Conservation (phyloP, 805 yeast species). For the Candida nonsorbophila region DNA sequence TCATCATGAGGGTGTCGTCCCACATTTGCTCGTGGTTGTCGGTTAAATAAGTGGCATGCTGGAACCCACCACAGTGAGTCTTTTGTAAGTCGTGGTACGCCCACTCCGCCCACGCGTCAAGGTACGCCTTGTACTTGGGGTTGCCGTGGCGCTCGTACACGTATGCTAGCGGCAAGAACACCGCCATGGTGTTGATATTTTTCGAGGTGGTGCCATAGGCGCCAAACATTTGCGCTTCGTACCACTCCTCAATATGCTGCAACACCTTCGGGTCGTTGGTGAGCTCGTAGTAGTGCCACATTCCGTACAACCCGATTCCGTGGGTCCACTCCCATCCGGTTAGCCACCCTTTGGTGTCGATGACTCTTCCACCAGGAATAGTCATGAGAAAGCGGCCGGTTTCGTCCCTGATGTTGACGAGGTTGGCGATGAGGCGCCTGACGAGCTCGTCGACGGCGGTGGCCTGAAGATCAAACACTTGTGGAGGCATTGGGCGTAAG, state of each 20-base stretch:
- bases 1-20: slow-evolving; percentile 31
- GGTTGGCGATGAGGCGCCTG: slow-evolving; percentile 15
- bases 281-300: slow-evolving; percentile 28
- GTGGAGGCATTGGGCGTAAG: slow-evolving; percentile 14
- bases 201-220: slow-evolving; percentile 26
- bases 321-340: slow-evolving; percentile 39
- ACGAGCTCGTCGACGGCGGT: slow-evolving; percentile 10
- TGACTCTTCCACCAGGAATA: slow-evolving; percentile 25
- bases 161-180: slow-evolving; percentile 24
- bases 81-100: slow-evolving; percentile 21
- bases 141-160: slow-evolving; percentile 17
- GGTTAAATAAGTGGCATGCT: slow-evolving; percentile 26
- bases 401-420: slow-evolving; percentile 23
- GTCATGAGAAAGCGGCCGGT: slow-evolving; percentile 23
- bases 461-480: slow-evolving; percentile 10
- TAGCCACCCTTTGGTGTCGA: slow-evolving; percentile 33
- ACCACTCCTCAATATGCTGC: slow-evolving; percentile 22
- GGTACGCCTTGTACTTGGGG: slow-evolving; percentile 16
- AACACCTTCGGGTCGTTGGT: slow-evolving; percentile 17
- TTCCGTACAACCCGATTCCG: slow-evolving; percentile 31
- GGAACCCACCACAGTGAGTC: slow-evolving; percentile 29
- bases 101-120: slow-evolving; percentile 32
- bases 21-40: slow-evolving; percentile 23
- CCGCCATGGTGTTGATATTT: slow-evolving; percentile 31
- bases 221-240: slow-evolving; percentile 17